Conservation (phyloP, 305 asterid genomes). For the Rubia balearica region DNA sequence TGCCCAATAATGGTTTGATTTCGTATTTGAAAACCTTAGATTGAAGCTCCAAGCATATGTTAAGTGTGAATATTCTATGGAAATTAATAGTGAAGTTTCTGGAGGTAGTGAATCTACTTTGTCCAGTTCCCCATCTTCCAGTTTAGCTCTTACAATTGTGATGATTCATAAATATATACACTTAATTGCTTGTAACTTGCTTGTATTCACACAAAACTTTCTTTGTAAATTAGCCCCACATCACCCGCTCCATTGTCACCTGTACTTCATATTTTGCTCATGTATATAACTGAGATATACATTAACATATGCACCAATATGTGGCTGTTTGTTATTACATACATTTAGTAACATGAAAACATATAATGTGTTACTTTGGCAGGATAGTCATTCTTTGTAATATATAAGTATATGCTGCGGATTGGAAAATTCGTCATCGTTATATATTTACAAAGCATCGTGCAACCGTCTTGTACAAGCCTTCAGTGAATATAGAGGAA, state of each 20-base stretch:
- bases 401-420: not conserved
- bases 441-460: not conserved
- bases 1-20: not conserved
- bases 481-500: not conserved
- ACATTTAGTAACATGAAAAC: not conserved
- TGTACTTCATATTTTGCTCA: not conserved
- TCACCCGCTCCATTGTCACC: not conserved
- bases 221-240: not conserved
- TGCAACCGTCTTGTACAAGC: conserved; percentile 1
- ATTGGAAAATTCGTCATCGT: not conserved
- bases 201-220: no score
- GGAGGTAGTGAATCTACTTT: not conserved
- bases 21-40: not conserved
- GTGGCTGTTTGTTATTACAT: not conserved
- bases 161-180: no score
- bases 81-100: no score
- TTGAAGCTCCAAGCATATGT: not conserved
- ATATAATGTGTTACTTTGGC: not conserved
- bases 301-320: not conserved
- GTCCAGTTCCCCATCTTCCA: no score
- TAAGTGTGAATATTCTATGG: not conserved
- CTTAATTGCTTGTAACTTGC: no score
- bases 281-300: not conserved
- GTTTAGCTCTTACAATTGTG: no score
- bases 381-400: not conserved